Percentiles rank a stretch among this genome's conserved stretches.
Conservation (phyloP, 345 rosid genomes). For the Populus alba region DNA sequence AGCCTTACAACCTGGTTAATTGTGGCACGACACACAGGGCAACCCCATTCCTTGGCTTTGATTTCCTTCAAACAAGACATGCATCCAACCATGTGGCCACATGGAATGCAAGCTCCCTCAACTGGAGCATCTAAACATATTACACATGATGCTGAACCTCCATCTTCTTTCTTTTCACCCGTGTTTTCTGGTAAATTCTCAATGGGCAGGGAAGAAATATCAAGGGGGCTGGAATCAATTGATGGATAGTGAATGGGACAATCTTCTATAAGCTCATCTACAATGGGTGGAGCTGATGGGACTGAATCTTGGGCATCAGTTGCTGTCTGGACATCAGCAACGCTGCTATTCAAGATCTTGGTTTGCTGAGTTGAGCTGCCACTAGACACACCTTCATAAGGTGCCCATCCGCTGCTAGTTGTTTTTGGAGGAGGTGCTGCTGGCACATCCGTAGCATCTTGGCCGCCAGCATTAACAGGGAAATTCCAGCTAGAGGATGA, state of each 20-base stretch:
- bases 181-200: slow-evolving; percentile 25
- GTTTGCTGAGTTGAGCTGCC: slow-evolving; percentile 16
- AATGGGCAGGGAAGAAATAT: slow-evolving; percentile 31
- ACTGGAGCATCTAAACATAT: slow-evolving; percentile 92
- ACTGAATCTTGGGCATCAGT: slow-evolving; percentile 28
- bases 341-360: slow-evolving; percentile 10
- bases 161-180: slow-evolving; percentile 47
- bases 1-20: slow-evolving; percentile 71
- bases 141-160: slow-evolving; percentile 47
- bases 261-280: slow-evolving; percentile 44
- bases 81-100: slow-evolving; percentile 97
- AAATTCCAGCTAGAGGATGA: slow-evolving; percentile 41
- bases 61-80: slow-evolving; percentile 87
- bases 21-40: slow-evolving; percentile 91
- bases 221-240: slow-evolving; percentile 60
- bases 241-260: slow-evolving; percentile 79
- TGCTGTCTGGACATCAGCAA: slow-evolving; percentile 12
- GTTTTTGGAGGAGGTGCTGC: slow-evolving; percentile 31
- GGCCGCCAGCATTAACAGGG: slow-evolving; percentile 14
- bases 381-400: slow-evolving; percentile 18
- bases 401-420: slow-evolving; percentile 21
- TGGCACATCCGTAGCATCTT: slow-evolving; percentile 21
- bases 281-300: slow-evolving; percentile 67
- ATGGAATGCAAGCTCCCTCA: slow-evolving; percentile 94
- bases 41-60: slow-evolving; percentile 80